A percentile compares a stretch with the other conserved stretches of the same genome.
Evolutionary conservation across 2,329 filamentous ascomycete genomes (phyloP).

Genomic region (Tothia fuscella): DNA sequence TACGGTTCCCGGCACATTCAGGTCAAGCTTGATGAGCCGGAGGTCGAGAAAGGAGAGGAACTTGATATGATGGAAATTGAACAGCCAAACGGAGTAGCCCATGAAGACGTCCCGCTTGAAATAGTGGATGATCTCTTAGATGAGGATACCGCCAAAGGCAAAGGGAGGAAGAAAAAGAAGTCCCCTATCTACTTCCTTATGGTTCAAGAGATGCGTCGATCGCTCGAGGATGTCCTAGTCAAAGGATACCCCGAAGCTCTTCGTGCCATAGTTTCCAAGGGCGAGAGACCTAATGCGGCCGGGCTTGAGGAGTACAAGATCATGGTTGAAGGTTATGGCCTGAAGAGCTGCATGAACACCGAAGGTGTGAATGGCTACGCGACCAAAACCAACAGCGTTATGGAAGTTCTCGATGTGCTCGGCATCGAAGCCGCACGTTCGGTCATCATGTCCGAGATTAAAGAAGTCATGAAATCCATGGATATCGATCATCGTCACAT

Average conservation of each 20-base stretch:
- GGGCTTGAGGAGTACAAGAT: slow-evolving; percentile 33
- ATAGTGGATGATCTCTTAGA: background rate
- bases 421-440: slow-evolving; percentile 88
- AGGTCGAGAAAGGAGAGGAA: slow-evolving; percentile 23
- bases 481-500: slow-evolving; percentile 95
- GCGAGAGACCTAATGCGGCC: slow-evolving; percentile 46
- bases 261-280: slow-evolving; percentile 80
- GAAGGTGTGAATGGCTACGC: slow-evolving; percentile 73
- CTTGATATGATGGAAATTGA: slow-evolving; percentile 12
- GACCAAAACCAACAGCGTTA: slow-evolving; percentile 72
- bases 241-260: slow-evolving; percentile 78
- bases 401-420: slow-evolving; percentile 77
- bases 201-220: slow-evolving; percentile 73
- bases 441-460: slow-evolving; percentile 84
- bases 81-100: slow-evolving; percentile 19
- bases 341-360: slow-evolving; percentile 83
- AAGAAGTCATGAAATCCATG: slow-evolving; percentile 83
- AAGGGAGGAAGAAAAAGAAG: slow-evolving; percentile 33
- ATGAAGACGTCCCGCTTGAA: slow-evolving; percentile 12
- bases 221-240: slow-evolving; percentile 72
- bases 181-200: slow-evolving; percentile 59
- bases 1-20: slow-evolving; percentile 46
- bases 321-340: slow-evolving; percentile 84
- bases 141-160: slow-evolving; percentile 17
- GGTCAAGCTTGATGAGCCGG: slow-evolving; percentile 53